Percentiles rank a stretch among this genome's conserved stretches.
phyloP scores from a whole-genome alignment of 148 eudicot genomes.

The Simmondsia chinensis region DNA sequence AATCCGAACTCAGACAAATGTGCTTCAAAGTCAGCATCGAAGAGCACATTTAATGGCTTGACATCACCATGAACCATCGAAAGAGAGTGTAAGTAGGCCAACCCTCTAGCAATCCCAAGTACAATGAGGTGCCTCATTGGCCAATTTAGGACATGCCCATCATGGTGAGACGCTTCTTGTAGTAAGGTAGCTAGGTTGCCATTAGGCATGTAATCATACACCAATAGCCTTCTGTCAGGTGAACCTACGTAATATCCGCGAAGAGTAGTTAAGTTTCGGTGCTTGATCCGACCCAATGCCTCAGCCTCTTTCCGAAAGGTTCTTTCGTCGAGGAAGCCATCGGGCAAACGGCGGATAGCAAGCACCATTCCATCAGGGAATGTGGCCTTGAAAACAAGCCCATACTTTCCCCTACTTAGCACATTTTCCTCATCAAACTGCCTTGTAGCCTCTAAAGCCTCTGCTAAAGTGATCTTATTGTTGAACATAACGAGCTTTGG shows the following conservation, averaged over 20 bases:
- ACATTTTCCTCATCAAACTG: constrained; percentile 86
- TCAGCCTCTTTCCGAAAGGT: constrained; percentile 72
- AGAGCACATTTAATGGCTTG: constrained; percentile 63
- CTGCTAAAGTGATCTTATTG: constrained; percentile 51
- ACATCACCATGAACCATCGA: constrained; percentile 53
- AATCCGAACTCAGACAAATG: constrained; percentile 69
- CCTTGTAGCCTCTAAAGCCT: constrained; percentile 69
- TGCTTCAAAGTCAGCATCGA: constrained; percentile 83
- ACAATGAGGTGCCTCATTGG: constrained; percentile 79
- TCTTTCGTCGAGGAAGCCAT: constrained; percentile 38
- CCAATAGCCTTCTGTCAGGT: constrained; percentile 43
- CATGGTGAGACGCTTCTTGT: constrained; percentile 77
- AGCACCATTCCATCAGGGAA: constrained; percentile 71
- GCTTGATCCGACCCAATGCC: constrained; percentile 52
- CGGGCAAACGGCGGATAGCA: constrained; percentile 52
- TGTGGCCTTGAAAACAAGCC: constrained; percentile 64
- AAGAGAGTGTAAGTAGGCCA: constrained; percentile 45
- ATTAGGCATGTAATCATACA: constrained; percentile 80
- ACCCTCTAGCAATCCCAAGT: constrained; percentile 60
- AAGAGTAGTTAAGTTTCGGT: constrained; percentile 61
- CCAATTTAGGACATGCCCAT: constrained; percentile 76
- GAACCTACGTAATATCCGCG: constrained; percentile 75
- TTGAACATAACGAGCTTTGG: constrained; percentile 74
- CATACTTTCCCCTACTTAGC: constrained; percentile 59
- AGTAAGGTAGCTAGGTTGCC: constrained; percentile 64